Evolutionary conservation across 202 grass and related monocot genomes (phyloP), one percentile per base, ranked within the genome.

Genomic region (Setaria italica): DNA sequence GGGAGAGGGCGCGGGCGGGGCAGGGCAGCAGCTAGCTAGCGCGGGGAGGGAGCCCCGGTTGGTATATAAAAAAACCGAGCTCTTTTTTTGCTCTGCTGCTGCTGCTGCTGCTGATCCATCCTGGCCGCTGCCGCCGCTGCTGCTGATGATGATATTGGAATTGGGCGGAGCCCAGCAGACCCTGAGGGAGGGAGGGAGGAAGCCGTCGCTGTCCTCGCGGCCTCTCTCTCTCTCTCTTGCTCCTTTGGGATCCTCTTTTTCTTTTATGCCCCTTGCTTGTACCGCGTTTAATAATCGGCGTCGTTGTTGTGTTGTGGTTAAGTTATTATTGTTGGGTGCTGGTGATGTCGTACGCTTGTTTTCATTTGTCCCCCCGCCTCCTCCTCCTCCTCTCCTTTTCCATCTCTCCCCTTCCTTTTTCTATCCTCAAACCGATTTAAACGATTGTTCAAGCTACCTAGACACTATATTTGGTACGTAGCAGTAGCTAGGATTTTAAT

Each of bases 201-300:
- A 88, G 84, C 88, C 68, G 92, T 91, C 88, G 91, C 91, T 99
- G 79, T 92, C 83, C 78, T 60, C 39, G 39, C 39, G 39, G 39
- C 39, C 82, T 78, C 33, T 45, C 42, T 74, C 54, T 30, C 46
- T 51, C 79, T 72, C 80, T 11, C 62, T 58, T 20, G 58, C 82
- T 80, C 77, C 79, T 62, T 87, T 86, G 82, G 84, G 84, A 46
- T 45, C n/a, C 39, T 68, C 58, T 79, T 70, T 63, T 77, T 74
- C 10, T 80, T 87, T 67, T 82, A 45, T 82, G 72, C 71, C 56
- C 33, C 72, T 54, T 66, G 72, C 43, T 67, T 85, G 82, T 82
- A 65, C 80, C 58, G 55, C 66, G 82, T 91, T 91, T 85, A 73
- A 91, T 85, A 78, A 85, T 85, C 77, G 5, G 70, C 65, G 72